phyloP scores from a whole-genome alignment of 495 filamentous ascomycete genomes.

The Podospora didyma region DNA sequence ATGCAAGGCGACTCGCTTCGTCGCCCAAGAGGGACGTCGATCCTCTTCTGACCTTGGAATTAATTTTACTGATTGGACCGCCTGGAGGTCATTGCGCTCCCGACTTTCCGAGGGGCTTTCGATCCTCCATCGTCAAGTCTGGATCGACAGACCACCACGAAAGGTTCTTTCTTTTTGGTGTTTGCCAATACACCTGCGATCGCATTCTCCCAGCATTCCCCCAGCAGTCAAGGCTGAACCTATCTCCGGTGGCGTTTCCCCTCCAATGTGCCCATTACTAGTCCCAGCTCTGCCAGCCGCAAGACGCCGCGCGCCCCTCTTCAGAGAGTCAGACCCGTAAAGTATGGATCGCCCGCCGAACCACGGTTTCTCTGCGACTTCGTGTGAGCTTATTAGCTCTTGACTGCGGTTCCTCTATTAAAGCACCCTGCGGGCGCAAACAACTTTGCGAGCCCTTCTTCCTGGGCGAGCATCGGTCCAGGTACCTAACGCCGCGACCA shows the following conservation, averaged over 20 bases:
- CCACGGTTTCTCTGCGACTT: conserved; percentile 11
- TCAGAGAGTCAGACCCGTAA: conserved; percentile 14
- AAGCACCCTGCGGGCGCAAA: not conserved
- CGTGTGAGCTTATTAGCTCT: conserved; percentile 22
- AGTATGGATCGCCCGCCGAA: conserved; percentile 30
- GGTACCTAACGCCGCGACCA: not conserved
- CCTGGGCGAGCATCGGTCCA: not conserved
- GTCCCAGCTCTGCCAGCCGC: conserved; percentile 20
- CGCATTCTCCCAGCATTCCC: conserved; percentile 3
- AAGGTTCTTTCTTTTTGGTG: too few species aligned
- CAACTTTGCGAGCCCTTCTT: not conserved
- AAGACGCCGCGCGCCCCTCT: conserved; percentile 23
- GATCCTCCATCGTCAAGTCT: not conserved
- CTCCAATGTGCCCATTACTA: conserved; percentile 28
- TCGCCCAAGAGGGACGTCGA: not conserved
- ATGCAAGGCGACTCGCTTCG: not conserved
- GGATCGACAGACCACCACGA: not conserved
- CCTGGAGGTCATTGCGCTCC: not conserved
- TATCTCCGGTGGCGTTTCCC: conserved; percentile 1
- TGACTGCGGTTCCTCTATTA: conserved; percentile 7
- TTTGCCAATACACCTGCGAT: conserved; percentile 1
- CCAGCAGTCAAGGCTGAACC: not conserved
- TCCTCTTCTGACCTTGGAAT: not conserved
- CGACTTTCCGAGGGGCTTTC: not conserved
- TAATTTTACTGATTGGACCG: not conserved